Base-by-base conservation (phyloP, 202 grass and related monocot species). In the Bolboschoenoplectus hybrid region DNA sequence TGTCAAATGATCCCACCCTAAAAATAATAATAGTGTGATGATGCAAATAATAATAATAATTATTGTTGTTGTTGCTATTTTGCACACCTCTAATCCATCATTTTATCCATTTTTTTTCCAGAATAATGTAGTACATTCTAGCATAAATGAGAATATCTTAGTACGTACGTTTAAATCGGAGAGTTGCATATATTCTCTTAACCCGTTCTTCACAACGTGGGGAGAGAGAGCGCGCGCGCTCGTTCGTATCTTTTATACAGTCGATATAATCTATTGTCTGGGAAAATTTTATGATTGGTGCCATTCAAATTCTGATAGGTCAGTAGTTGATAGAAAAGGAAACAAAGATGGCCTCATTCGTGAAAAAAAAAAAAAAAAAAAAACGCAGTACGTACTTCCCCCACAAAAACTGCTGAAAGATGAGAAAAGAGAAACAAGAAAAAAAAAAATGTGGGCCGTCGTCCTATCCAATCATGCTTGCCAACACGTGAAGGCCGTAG, bases 401-500 rank as follows among this genome's bases (percentile, higher is more conserved):
- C 47, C 47, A 52, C 20, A 74, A 53, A 51, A 75, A 75, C 5
- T 75, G 72, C 10, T 14, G n/a, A 75, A 32, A 53, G 13, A 8
- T 75, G n/a, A 26, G 26, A 26, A 26, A 26, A 26, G 26, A 26
- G 26, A 26, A 26, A 26, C 26, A 26, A 26, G 26, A 26, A 26
- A 26, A 26, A 26, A 26, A 26, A 26, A 26, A 26, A 26, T 26
- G 26, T 26, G n/a, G 57, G 17, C 17, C 10, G 19, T 16, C 66
- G 72, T 75, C 10, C 7, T 52, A 35, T 75, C 20, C 47, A 74
- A 74, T 74, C 70, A 74, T 50, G 43, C n/a, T 32, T 26, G 43
- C 8, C n/a, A 76, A 76, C 72, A 76, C 72, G 72, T 76, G 72
- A 76, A 76, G 47, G 20, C 47, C 19, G 72, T 5, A 76, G 5